These are phyloP conservation scores for Psilocybe subaeruginosa DNA, from an alignment of 768 basidiomycete species.

Conservation along the genomic window DNA sequence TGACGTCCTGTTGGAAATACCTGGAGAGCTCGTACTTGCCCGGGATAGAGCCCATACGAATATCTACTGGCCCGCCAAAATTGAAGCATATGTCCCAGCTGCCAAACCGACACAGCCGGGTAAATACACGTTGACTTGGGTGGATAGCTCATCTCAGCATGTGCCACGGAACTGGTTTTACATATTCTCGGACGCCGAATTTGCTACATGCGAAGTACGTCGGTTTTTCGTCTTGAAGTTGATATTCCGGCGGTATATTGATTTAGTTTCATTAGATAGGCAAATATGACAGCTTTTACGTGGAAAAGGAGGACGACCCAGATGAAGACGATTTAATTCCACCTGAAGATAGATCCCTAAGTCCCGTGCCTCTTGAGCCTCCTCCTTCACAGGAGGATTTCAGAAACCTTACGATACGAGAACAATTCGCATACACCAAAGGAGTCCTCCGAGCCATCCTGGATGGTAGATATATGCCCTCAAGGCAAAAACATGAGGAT, in stretches of 20 bases:
- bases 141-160: conserved; percentile 49
- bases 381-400: conserved; percentile 48
- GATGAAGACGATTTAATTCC: conserved; percentile 15
- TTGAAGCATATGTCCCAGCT: conserved; percentile 55
- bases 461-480: conserved; percentile 57
- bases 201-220: conserved; percentile 60
- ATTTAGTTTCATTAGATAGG: conserved; percentile 47
- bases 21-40: conserved; percentile 70
- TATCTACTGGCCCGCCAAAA: conserved; percentile 69
- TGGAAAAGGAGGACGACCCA: conserved; percentile 40
- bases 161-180: conserved; percentile 59
- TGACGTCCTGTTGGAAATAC: conserved; percentile 57
- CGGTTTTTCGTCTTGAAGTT: background rate
- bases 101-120: conserved; percentile 36
- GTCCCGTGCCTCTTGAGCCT: conserved; percentile 44
- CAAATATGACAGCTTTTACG: conserved; percentile 48
- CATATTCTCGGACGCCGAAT: conserved; percentile 59
- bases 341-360: conserved; percentile 29
- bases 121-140: conserved; percentile 60
- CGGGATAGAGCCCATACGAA: conserved; percentile 35
- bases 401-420: conserved; percentile 46
- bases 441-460: conserved; percentile 65
- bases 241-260: background rate
- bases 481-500: conserved; percentile 44
- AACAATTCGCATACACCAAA: conserved; percentile 70